A percentile compares a stretch with the other conserved stretches of the same genome.
These are phyloP conservation scores for Mrakia blollopis DNA, from an alignment of 768 basidiomycete genomes.

Conservation along the genomic window DNA sequence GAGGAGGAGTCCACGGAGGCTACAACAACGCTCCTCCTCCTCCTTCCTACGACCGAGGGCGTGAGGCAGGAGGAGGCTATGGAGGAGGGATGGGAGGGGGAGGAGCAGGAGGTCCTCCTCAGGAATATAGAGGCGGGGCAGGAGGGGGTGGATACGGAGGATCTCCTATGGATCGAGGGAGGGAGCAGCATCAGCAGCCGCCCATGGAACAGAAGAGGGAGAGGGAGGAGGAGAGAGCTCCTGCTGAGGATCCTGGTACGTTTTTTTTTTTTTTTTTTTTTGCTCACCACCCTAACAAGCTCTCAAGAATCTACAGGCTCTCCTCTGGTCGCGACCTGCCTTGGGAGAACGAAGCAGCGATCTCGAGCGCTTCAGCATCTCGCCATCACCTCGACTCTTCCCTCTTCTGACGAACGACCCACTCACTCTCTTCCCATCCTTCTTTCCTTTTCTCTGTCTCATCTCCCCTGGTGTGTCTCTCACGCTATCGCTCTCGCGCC, in stretches of 20 bases:
- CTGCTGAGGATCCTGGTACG: slow-evolving; percentile 4
- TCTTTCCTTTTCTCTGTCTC: background rate
- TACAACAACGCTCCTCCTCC: slow-evolving; percentile 21
- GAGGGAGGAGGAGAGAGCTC: slow-evolving; percentile 5
- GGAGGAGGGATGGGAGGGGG: slow-evolving; percentile 9
- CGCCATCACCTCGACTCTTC: background rate
- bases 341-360: background rate
- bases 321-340: background rate
- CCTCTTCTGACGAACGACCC: background rate
- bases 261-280: too few species aligned
- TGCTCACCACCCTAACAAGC: background rate
- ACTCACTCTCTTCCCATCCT: background rate
- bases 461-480: background rate
- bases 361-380: background rate
- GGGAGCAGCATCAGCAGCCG: slow-evolving; percentile 12
- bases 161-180: slow-evolving; percentile 2
- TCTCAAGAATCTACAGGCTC: background rate
- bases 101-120: slow-evolving; percentile 1
- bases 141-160: slow-evolving; percentile 11
- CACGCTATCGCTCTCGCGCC: background rate
- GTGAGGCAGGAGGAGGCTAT: background rate
- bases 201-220: background rate
- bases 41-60: background rate
- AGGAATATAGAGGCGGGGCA: slow-evolving; percentile 9
- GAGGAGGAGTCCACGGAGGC: background rate